phyloP scores from a whole-genome alignment of 495 filamentous ascomycete genomes.

The Penicillium arizonense region DNA sequence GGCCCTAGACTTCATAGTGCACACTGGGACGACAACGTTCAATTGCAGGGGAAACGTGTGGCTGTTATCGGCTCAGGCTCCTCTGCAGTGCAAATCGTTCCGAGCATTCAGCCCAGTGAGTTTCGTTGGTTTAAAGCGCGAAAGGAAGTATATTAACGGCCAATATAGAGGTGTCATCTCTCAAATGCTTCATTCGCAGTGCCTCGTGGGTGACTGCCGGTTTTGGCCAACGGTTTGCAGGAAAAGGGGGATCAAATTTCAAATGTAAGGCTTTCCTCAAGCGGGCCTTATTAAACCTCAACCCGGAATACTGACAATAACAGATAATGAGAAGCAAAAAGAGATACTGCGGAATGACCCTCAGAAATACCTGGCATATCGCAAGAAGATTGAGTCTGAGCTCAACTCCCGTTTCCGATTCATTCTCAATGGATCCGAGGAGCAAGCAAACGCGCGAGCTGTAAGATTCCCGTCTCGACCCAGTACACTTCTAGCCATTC shows the following conservation, averaged over 20 bases:
- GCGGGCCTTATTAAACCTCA: not conserved
- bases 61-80: slow-evolving; percentile 48
- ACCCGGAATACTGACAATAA: slow-evolving; percentile 15
- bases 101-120: slow-evolving; percentile 33
- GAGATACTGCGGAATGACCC: slow-evolving; percentile 17
- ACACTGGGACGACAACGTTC: slow-evolving; percentile 33
- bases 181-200: slow-evolving; percentile 23
- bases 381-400: slow-evolving; percentile 40
- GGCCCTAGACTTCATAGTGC: slow-evolving; percentile 51
- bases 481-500: not conserved
- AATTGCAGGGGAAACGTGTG: slow-evolving; percentile 45
- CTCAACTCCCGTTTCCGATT: slow-evolving; percentile 35
- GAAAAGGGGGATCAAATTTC: slow-evolving; percentile 15
- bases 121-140: not conserved
- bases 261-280: slow-evolving; percentile 4
- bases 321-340: slow-evolving; percentile 28
- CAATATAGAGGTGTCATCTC: slow-evolving; percentile 3
- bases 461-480: not conserved
- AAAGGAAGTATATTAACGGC: not conserved
- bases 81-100: slow-evolving; percentile 52
- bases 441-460: not conserved
- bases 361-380: slow-evolving; percentile 24
- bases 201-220: slow-evolving; percentile 19
- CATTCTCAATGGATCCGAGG: slow-evolving; percentile 10
- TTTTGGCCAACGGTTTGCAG: slow-evolving; percentile 6